Conservation (phyloP, 1,284 basidiomycete genomes). For the Puccinia coronata region DNA sequence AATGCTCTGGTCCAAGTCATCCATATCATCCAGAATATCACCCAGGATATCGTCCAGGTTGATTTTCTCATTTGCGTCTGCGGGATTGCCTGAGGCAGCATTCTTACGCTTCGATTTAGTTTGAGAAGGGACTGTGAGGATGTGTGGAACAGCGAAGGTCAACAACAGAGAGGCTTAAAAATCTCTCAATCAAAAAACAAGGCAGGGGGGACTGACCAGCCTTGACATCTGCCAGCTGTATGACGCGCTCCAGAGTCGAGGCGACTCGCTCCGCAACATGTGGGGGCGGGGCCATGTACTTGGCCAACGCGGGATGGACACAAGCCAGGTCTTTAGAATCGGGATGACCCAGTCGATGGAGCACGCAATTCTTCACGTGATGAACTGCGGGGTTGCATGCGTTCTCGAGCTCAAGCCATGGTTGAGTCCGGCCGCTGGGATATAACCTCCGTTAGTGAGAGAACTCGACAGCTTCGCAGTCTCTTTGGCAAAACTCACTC, state of each 20-base stretch:
- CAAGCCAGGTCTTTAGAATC: constrained; percentile 15
- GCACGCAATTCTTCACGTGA: constrained; percentile 29
- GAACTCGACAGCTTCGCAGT: neutral
- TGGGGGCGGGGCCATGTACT: constrained; percentile 17
- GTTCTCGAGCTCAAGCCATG: constrained; percentile 32
- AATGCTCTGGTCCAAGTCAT: too few species aligned
- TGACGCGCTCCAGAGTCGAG: constrained; percentile 17
- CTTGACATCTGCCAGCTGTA: constrained; percentile 33
- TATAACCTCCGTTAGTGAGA: neutral
- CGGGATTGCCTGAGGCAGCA: neutral
- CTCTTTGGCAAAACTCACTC: neutral
- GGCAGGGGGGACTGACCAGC: neutral
- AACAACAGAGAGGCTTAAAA: neutral
- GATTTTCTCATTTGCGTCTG: neutral
- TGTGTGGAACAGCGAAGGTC: neutral
- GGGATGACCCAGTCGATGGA: constrained; percentile 29
- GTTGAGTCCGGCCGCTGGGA: constrained; percentile 5
- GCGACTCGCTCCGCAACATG: constrained; percentile 19
- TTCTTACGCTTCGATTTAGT: neutral
- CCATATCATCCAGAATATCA: neutral
- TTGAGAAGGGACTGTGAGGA: neutral
- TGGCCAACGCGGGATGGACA: constrained; percentile 30
- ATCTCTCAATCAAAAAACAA: neutral
- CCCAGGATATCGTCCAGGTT: constrained; percentile 21
- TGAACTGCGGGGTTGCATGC: constrained; percentile 37